phyloP scores from a whole-genome alignment of 2,329 filamentous ascomycete genomes.

The Hypoxylon sp. region DNA sequence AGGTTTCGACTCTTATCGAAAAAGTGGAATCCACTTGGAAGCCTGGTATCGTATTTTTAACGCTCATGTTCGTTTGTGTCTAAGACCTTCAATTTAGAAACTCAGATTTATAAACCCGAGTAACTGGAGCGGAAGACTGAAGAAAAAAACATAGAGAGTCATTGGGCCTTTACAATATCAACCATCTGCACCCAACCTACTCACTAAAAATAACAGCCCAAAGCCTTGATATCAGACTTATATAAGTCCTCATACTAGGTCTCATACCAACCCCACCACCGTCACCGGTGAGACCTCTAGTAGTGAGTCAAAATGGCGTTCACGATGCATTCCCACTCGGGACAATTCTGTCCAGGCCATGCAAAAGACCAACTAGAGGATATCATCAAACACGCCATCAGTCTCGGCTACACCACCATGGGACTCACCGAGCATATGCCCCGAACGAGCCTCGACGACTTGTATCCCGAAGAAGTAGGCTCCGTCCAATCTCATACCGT shows the following conservation, averaged over 20 bases:
- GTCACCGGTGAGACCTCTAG: not conserved
- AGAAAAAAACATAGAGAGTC: not conserved
- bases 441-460: slow-evolving; percentile 77
- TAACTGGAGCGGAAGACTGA: not conserved
- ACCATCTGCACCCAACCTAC: slow-evolving; percentile 6
- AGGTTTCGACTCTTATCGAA: slow-evolving; percentile 23
- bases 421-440: slow-evolving; percentile 97
- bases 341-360: slow-evolving; percentile 94
- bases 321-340: slow-evolving; percentile 97
- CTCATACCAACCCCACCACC: not conserved
- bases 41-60: not conserved
- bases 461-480: slow-evolving; percentile 90
- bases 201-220: not conserved
- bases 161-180: not conserved
- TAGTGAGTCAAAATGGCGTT: slow-evolving; percentile 79
- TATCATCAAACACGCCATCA: slow-evolving; percentile 83
- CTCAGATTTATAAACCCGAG: not conserved
- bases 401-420: slow-evolving; percentile 83
- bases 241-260: not conserved
- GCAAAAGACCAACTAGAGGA: slow-evolving; percentile 88
- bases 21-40: slow-evolving; percentile 19
- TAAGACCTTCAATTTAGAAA: not conserved
- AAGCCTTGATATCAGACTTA: not conserved
- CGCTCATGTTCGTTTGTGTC: slow-evolving; percentile 5
- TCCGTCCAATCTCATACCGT: not conserved